Base-by-base conservation (phyloP, 2,329 filamentous ascomycete species). In the Neofusicoccum kwambonambiense region DNA sequence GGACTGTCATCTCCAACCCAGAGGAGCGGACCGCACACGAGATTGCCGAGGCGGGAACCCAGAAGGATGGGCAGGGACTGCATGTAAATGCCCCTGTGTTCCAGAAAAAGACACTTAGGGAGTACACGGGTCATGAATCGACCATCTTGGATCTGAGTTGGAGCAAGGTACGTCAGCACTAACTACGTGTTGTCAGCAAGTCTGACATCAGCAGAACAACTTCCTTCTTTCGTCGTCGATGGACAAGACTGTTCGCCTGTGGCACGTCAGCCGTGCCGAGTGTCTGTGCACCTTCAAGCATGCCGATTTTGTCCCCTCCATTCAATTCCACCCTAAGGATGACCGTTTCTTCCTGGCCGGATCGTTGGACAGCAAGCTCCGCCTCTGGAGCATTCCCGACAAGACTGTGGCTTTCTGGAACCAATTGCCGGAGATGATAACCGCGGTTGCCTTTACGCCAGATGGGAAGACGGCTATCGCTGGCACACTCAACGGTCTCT, bases 301-400 rank as follows among this genome's bases (percentile, higher is more conserved):
- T 77, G 92, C 89, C 71, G 95, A 99, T 75, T 93, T 97, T 70
- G 94, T 98, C 52, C 96, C 95, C 0, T 94, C 93, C 1, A 93
- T 99, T 57, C 88, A 92, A 42, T 99, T 99, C 70, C 95, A 99
- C 74, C 95, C 95, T 0, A 89, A 87, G 34, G 95, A 99, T 74
- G 95, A 99, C 75, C 89, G 95, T 0, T 99, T 99, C 80, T 99
- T 99, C 77, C 83, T 99, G 11, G 93, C 95, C 17, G 95, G 95
- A 8, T 97, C 92, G 0, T 83, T 98, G 6, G 95, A 99, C 74
- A 90, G 89, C 1, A 93, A 93, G 69, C 78, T 99, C 58, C 86
- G 95, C 15, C 80, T 99, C 1, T 99, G 95, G 95, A 97, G 93
- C 73, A 99, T 99, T 52, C 93, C 95, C 0, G 95, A 99, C 76